These are phyloP conservation scores for Hanseniaspora lachancei DNA, from an alignment of 805 yeast species.

Conservation along the genomic window DNA sequence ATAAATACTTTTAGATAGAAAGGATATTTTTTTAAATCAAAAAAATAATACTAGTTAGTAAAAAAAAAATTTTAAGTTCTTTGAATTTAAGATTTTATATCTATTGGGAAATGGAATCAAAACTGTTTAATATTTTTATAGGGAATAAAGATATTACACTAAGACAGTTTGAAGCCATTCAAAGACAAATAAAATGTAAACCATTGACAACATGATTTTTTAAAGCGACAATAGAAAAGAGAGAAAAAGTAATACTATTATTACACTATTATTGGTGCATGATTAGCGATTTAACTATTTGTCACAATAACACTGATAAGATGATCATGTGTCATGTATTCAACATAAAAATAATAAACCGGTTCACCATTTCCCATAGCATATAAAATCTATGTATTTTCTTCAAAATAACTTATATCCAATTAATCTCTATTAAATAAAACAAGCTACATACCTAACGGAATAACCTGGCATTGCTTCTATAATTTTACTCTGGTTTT, in stretches of 20 bases:
- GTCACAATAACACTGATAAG: neutral
- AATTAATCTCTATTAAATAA: neutral
- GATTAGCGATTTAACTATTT: neutral
- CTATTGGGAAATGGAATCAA: neutral
- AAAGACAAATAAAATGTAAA: slow-evolving; percentile 12
- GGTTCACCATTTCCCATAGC: slow-evolving; percentile 10
- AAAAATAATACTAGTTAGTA: slow-evolving; percentile 13
- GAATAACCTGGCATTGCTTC: slow-evolving; percentile 88
- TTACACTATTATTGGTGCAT: neutral
- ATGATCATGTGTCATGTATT: neutral
- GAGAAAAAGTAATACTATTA: neutral
- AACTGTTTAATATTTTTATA: slow-evolving; percentile 10
- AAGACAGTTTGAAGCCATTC: slow-evolving; percentile 2
- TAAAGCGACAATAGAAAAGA: neutral
- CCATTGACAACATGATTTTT: neutral
- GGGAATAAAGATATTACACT: neutral
- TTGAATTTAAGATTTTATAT: slow-evolving; percentile 6
- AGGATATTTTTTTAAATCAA: slow-evolving; percentile 12
- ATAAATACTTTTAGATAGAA: neutral
- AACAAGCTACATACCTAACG: slow-evolving; percentile 66
- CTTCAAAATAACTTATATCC: neutral
- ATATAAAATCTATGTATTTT: neutral
- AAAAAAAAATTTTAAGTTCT: slow-evolving; percentile 13
- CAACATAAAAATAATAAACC: slow-evolving; percentile 8
- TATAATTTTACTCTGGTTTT: slow-evolving; percentile 17